Evolutionary conservation across 345 rosid species (phyloP).

Genomic region (Sonneratia caseolaris): DNA sequence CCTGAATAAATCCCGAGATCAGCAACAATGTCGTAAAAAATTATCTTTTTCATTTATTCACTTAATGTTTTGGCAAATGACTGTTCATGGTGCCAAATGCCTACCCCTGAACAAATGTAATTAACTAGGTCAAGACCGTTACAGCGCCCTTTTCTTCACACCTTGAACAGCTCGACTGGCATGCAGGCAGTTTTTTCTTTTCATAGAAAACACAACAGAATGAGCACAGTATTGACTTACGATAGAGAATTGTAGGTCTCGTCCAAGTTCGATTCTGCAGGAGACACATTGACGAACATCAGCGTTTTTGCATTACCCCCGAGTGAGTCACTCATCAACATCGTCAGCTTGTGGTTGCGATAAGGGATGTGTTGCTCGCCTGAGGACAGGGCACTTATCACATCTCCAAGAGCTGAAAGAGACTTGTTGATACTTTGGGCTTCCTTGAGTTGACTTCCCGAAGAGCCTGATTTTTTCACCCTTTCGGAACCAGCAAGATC

Average conservation of each 20-base stretch:
- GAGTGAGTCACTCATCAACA: slow-evolving; percentile 96
- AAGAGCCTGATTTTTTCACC: slow-evolving; percentile 86
- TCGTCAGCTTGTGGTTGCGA: slow-evolving; percentile 86
- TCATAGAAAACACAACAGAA: background rate
- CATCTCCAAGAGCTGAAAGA: slow-evolving; percentile 92
- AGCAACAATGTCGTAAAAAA: background rate
- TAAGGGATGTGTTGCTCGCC: slow-evolving; percentile 86
- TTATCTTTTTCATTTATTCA: background rate
- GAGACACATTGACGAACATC: slow-evolving; percentile 91
- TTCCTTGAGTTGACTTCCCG: slow-evolving; percentile 83
- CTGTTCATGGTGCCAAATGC: too few relatives aligned
- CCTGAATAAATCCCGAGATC: slow-evolving; percentile 22
- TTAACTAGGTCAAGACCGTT: too few relatives aligned
- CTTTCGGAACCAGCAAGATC: slow-evolving; percentile 99
- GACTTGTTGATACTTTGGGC: slow-evolving; percentile 97
- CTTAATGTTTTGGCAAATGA: too few relatives aligned
- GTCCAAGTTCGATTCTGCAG: slow-evolving; percentile 82
- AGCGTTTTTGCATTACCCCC: slow-evolving; percentile 98
- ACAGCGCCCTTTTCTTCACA: too few relatives aligned
- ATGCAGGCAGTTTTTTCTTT: too few relatives aligned
- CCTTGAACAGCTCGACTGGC: too few relatives aligned
- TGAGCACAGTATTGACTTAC: slow-evolving; percentile 26
- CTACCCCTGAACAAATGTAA: too few relatives aligned
- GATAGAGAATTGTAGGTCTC: slow-evolving; percentile 77
- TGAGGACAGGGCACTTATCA: slow-evolving; percentile 81